phyloP scores from a whole-genome alignment of 2,329 filamentous ascomycete genomes.

The Aspergillus vadensis region DNA sequence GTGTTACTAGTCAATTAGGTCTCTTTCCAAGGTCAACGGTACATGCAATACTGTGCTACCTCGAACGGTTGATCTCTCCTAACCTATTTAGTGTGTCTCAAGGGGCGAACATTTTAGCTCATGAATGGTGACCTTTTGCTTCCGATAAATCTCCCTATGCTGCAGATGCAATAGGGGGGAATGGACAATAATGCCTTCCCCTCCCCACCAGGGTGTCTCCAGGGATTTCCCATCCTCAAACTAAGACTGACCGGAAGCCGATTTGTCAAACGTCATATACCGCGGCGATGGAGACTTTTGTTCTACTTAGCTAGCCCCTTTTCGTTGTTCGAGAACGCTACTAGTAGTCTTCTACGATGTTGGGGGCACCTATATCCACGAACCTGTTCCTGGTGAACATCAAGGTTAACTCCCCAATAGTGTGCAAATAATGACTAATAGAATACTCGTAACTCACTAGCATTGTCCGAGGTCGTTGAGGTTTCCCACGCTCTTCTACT shows the following conservation, averaged over 20 bases:
- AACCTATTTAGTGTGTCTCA: too few species aligned
- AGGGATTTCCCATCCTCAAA: neutral
- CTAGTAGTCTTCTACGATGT: too few species aligned
- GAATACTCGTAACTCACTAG: neutral
- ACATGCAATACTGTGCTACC: neutral
- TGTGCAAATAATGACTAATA: constrained; percentile 1
- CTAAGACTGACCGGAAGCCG: neutral
- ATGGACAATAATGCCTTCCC: too few species aligned
- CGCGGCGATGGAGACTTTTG: neutral
- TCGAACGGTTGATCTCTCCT: neutral
- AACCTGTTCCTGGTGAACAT: neutral
- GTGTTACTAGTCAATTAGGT: too few species aligned
- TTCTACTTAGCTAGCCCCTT: neutral
- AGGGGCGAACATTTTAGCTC: neutral
- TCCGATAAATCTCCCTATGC: neutral
- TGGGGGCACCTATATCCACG: neutral
- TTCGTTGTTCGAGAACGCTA: neutral
- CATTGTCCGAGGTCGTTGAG: constrained; percentile 1
- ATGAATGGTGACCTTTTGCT: neutral
- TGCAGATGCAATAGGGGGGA: neutral
- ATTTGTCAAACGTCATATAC: constrained; percentile 5
- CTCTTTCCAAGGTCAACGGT: neutral
- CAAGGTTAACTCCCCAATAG: neutral
- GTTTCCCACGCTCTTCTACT: neutral
- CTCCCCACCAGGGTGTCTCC: neutral